Evolutionary conservation across 2,329 filamentous ascomycete species (phyloP), one percentile per base, ranked within the genome.

Genomic region (Phyllosticta citrichinensis): DNA sequence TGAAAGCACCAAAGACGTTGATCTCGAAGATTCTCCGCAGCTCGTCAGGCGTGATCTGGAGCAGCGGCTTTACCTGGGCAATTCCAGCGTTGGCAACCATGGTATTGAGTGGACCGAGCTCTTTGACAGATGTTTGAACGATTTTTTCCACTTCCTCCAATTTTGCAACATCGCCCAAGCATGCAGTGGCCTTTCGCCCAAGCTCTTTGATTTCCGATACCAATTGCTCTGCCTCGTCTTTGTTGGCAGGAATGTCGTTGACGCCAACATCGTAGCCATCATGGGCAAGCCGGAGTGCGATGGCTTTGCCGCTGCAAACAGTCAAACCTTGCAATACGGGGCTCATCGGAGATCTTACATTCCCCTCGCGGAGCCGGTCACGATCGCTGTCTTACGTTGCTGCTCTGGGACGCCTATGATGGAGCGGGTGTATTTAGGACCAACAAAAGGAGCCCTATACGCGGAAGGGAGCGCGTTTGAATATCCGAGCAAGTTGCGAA

Each of bases 231-330:
- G 82, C 81, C 1, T 74, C 79, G 3, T 76, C 65, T 57, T 78
- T 71, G 64, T 86, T 83, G 14, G 79, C 75, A 27, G 75, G 64
- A 17, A 87, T 74, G 65, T 88, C 85, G 68, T 87, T 87, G 64
- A 88, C 75, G 67, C 83, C 86, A 56, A 89, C 76, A 65, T 84
- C 78, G 72, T 87, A 88, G 59, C 85, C 85, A 63, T 88, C 86
- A 22, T 77, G 73, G 5, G 85, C 85, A 17, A 88, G 77, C 2
- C 85, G 82, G 8, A 86, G 73, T 19, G 84, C 85, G 58, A 87
- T 85, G 20, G 83, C 79, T 66, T 81, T 83, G 55, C 84, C 84
- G 64, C 83, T 85, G 20, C 22, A n/a, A 30, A 12, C 17, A 19
- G 56, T n/a, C 17, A 24, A 50, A 17, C 11, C 8, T 2, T 22